Base-by-base conservation (phyloP, 2,329 filamentous ascomycete species). In the Ramularia collo-cygni region DNA sequence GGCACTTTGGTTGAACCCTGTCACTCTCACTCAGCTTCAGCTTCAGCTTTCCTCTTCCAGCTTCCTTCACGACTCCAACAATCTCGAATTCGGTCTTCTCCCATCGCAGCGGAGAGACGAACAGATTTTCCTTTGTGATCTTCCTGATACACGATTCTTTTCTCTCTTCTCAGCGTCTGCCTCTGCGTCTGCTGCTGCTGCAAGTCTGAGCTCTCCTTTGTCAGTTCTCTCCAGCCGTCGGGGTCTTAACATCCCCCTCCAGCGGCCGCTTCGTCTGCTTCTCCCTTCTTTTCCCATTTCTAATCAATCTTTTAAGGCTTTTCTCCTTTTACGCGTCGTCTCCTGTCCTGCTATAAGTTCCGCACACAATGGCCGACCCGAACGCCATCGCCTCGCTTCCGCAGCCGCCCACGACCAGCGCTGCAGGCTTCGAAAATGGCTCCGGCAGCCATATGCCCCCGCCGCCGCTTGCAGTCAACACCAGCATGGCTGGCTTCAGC, bases 381-480 rank as follows among this genome's bases (percentile, higher is more conserved):
- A 69, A 74, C 55, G 66, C 76, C 54, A 70, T 76, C 45, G 70
- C 77, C 47, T 77, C 83, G 65, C 77, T 88, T 53, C 81, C 84
- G 37, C 77, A 78, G 47, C 79, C 81, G 49, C 76, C 82, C 63
- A 68, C 76, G 46, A 76, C 81, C 55, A 72, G 78, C 53, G 82
- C 79, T 59, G 81, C 81, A 58, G 51, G 64, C 66, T 62, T 89
- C 66, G 85, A 89, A 64, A 84, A 86, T 60, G 79, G 78, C 60
- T 75, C 76, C 53, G 83, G 86, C 67, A 66, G 75, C 52, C 84
- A 92, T 64, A 89, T 95, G 83, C 84, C 86, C 43, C 89, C 90
- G 42, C 88, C 88, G 47, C 84, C 89, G 53, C 51, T 55, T 35
- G 44, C 44, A 26, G 76, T 84, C 52, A 79, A 83, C 64, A 24